Evolutionary conservation across 2,329 filamentous ascomycete species (phyloP), one percentile per base, ranked within the genome.

Genomic region (Trichoderma sp.): DNA sequence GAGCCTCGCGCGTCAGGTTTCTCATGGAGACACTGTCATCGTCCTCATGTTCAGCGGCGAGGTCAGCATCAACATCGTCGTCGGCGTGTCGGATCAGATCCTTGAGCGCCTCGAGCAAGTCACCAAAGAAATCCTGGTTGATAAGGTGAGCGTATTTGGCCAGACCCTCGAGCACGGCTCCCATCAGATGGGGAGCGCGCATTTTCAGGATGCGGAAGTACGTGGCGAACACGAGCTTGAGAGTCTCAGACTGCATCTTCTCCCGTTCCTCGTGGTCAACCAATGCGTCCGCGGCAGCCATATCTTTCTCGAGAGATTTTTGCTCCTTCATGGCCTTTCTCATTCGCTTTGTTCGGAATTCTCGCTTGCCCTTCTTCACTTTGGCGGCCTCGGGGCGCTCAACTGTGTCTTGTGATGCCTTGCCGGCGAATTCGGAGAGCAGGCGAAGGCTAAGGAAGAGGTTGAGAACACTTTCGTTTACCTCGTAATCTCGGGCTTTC

Each of bases 121-220:
- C 96, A 32, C 95, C 96, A 77, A 99, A 99, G 85, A 99, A 98
- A 80, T 99, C 94, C 79, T 99, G 94, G 83, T 99, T 99, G 86
- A 99, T 99, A 73, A 99, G 87, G 80, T 98, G 96, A 4, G 95
- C 91, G 79, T 97, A 99, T 79, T 94, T 94, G 65, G 95, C 95
- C 26, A 99, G 85, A 32, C 96, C 96, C 84, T 98, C 96, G 6
- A 99, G 88, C 0, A 98, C 95, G 15, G 95, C 95, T n/a, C 96
- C 96, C 93, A 98, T 98, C 21, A 99, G 88, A 75, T 92, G 90
- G 15, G 93, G 91, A 28, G 90, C 87, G 30, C 94, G 90, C 69
- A 90, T 86, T 84, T 98, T 98, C 57, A 99, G 85, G 70, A 98
- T 95, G 67, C 95, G 92, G 82, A 99, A 98, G 84, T 99, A 99